Base-by-base conservation (phyloP, 768 basidiomycete genomes). In the Trametes cinnabarina region DNA sequence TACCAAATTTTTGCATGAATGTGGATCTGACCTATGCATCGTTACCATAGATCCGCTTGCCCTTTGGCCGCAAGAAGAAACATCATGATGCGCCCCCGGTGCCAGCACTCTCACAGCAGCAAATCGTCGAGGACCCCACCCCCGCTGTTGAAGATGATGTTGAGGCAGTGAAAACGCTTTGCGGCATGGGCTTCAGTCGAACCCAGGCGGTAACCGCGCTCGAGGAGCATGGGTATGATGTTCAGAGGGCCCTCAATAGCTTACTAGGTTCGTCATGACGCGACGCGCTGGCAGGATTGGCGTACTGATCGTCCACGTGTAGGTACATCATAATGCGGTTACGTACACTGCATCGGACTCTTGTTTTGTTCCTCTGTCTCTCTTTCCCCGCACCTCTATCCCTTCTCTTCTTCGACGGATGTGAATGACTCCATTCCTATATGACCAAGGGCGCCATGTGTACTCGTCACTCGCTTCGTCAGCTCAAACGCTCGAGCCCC, bases 141-240 rank as follows among this genome's bases (percentile, higher is more conserved):
- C 83, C 87, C 1, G 80, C 80, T 12, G 76, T 77, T 12, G 86
- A 85, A 26, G 89, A 89, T 61, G 90, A 94, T 57, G 84, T 86
- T 12, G 85, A 86, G 60, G 75, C 86, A 2, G 88, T 94, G 20
- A 90, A 86, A 67, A 86, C 89, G 68, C 76, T 98, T 39, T 85
- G 85, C 46, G 82, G 80, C 19, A 97, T 98, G 94, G 96, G 96
- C 23, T 98, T 98, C 77, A 86, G 82, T 60, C 82, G 95, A 40
- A 71, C 76, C 15, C 86, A 94, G 69, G 91, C 92, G 0, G 82
- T 98, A 7, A 80, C 80, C 12, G 93, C 95, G 12, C 77, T 98
- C 6, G 95, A 96, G 71, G 85, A 82, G 56, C 78, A 89, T 68
- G 86, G 84, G 54, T 97, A 96, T 67, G 88, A 94, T 69, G 81